Percentiles rank a stretch among this genome's conserved stretches.
Evolutionary conservation across 1,284 basidiomycete genomes (phyloP).

Genomic region (Irpex sp.): DNA sequence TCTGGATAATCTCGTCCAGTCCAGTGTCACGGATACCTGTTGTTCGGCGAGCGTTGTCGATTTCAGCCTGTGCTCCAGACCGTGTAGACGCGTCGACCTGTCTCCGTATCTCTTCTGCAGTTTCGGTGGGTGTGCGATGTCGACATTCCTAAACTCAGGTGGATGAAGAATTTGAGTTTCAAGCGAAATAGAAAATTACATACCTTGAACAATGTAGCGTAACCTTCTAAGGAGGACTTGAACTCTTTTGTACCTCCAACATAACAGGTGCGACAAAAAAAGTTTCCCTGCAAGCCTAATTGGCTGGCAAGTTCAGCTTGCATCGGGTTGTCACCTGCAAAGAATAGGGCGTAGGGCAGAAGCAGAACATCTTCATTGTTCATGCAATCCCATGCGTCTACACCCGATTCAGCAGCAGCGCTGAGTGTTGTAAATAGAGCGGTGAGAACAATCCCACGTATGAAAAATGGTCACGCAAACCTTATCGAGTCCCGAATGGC

Average conservation of each 20-base stretch:
- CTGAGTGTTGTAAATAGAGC: too few species aligned
- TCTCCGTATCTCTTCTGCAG: conserved; percentile 5
- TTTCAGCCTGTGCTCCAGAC: not conserved
- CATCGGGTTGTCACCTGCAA: conserved; percentile 33
- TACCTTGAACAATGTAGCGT: conserved; percentile 19
- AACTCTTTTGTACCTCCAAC: conserved; percentile 22
- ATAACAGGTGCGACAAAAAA: conserved; percentile 28
- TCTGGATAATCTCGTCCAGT: conserved; percentile 4
- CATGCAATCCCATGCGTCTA: conserved; percentile 22
- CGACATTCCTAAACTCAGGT: conserved; percentile 6
- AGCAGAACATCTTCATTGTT: conserved; percentile 22
- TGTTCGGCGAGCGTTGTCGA: not conserved
- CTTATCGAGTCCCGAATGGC: conserved; percentile 22
- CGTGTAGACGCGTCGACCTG: conserved; percentile 9
- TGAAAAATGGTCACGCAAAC: conserved; percentile 13
- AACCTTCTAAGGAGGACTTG: conserved; percentile 22
- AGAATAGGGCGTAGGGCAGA: conserved; percentile 20
- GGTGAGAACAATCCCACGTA: too few species aligned
- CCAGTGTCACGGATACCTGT: conserved; percentile 9
- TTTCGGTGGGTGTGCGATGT: conserved; percentile 5
- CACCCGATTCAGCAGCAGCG: not conserved
- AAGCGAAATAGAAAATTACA: not conserved
- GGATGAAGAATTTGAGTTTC: not conserved
- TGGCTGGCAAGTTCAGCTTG: conserved; percentile 32
- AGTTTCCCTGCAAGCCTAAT: conserved; percentile 24